Base-by-base conservation (phyloP, 352 stramenopile genomes). In the Globisporangium paroecandrum region DNA sequence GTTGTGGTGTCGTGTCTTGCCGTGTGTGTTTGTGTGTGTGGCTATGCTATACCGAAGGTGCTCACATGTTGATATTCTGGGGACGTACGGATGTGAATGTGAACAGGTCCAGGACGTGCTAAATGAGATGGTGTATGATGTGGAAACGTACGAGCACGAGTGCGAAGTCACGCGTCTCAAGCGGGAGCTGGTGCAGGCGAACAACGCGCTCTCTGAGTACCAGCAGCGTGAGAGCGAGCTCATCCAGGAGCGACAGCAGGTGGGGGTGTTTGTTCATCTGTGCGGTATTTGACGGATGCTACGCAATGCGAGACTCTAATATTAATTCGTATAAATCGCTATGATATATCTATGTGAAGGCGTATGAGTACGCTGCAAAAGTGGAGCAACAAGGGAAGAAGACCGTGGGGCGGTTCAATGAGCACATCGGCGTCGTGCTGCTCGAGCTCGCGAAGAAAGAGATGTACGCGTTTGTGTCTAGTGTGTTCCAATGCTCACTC, bases 71-170 rank as follows among this genome's bases (percentile, higher is more conserved):
- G 32, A 41, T 8, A 15, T 20, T 15, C 36, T 29, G 15, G 12
- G 41, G 41, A 5, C 15, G 41, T 51, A 18, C 20, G 43, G 5
- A 22, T 22, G 43, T n/a, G 43, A 22, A 49, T 49, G 43, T 56
- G 15, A 2, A 24, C 43, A 93, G 82, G 82, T 93, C 41, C 77
- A 87, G 56, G 73, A 63, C 41, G 78, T 93, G 47, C 76, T 94
- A 51, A 79, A 88, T 46, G 87, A 93, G 67, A 93, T 94, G 78
- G 83, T 94, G 24, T 90, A 89, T 69, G 87, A 94, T 65, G 76
- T 94, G n/a, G 87, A 93, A 69, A 86, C 62, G 49, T 89, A 71
- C 32, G 83, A 85, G 22, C 69, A 84, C 67, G 83, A 93, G 60
- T 79, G 75, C 38, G 78, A 91, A 62, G 41, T 88, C 10, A 55